Percentiles rank a stretch among this genome's conserved stretches.
Conservation (phyloP, 495 filamentous ascomycete genomes). For the Aspergillus panamensis region DNA sequence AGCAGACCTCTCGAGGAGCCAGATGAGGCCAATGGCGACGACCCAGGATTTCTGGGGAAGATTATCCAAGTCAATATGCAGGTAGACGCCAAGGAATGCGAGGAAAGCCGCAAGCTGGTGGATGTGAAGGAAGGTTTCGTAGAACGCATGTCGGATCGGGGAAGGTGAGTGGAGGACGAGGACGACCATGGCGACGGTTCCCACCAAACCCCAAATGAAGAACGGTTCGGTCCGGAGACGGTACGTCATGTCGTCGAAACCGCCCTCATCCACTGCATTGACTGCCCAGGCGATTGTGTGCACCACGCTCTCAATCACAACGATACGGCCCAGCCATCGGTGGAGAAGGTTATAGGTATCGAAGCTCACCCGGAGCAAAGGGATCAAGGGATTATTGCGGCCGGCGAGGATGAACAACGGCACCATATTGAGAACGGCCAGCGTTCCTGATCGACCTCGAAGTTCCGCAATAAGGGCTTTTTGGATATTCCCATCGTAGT, state of each 20-base stretch:
- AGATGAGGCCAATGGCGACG: slow-evolving; percentile 57
- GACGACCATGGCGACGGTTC: slow-evolving; percentile 56
- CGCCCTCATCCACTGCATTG: slow-evolving; percentile 44
- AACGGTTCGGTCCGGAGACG: slow-evolving; percentile 61
- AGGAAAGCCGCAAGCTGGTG: slow-evolving; percentile 68
- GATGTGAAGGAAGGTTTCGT: slow-evolving; percentile 77
- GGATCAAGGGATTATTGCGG: slow-evolving; percentile 90
- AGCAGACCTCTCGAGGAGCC: slow-evolving; percentile 59
- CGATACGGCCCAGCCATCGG: slow-evolving; percentile 89
- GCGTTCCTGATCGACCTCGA: slow-evolving; percentile 77
- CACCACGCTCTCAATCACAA: slow-evolving; percentile 69
- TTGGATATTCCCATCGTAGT: slow-evolving; percentile 53
- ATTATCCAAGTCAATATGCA: slow-evolving; percentile 61
- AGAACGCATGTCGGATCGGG: slow-evolving; percentile 80
- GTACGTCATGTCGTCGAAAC: slow-evolving; percentile 51
- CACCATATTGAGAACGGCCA: slow-evolving; percentile 87
- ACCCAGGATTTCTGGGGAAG: slow-evolving; percentile 62
- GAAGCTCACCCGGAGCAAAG: slow-evolving; percentile 79
- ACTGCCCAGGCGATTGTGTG: slow-evolving; percentile 70
- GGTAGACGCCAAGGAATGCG: slow-evolving; percentile 63
- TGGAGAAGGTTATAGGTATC: slow-evolving; percentile 96
- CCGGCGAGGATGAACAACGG: slow-evolving; percentile 83
- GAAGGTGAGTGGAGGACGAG: slow-evolving; percentile 71
- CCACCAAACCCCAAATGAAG: slow-evolving; percentile 48
- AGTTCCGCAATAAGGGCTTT: slow-evolving; percentile 59